Conservation (phyloP, 352 stramenopile species). For the Elongisporangium senticosum region DNA sequence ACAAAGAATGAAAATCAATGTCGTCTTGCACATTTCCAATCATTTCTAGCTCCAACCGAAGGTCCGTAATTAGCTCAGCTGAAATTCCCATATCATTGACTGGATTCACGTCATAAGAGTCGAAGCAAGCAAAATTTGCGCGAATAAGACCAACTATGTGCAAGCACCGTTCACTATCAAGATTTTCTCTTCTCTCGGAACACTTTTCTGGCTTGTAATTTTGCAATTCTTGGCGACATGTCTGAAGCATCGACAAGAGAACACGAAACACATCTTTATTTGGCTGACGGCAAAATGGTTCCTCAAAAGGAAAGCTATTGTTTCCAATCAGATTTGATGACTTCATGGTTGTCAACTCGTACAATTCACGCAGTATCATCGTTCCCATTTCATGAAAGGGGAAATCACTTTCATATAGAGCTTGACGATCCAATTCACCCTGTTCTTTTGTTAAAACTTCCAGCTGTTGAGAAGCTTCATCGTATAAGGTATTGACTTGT, state of each 20-base stretch:
- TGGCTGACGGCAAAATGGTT: slow-evolving; percentile 72
- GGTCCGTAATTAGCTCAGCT: slow-evolving; percentile 16
- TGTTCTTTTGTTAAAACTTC: neutral
- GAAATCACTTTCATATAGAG: slow-evolving; percentile 1
- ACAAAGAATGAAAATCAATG: neutral
- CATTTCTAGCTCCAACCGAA: slow-evolving; percentile 46
- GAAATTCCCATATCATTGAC: slow-evolving; percentile 32
- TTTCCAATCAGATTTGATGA: neutral
- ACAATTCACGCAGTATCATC: slow-evolving; percentile 12
- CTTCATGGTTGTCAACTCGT: neutral
- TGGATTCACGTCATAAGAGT: slow-evolving; percentile 43
- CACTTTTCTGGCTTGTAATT: neutral
- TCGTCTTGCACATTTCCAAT: slow-evolving; percentile 30
- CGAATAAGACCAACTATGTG: slow-evolving; percentile 49
- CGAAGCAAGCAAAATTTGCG: slow-evolving; percentile 62
- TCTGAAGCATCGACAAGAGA: slow-evolving; percentile 44
- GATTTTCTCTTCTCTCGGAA: slow-evolving; percentile 13
- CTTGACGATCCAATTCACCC: neutral
- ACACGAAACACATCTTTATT: slow-evolving; percentile 43
- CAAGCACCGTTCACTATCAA: slow-evolving; percentile 19
- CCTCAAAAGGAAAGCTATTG: slow-evolving; percentile 45
- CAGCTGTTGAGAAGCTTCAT: neutral
- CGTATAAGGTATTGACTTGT: neutral
- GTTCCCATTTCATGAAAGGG: slow-evolving; percentile 17
- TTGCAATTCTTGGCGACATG: neutral